Evolutionary conservation across 1,284 basidiomycete species (phyloP), one percentile per base, ranked within the genome.

Genomic region (Anthracocystis setariae): DNA sequence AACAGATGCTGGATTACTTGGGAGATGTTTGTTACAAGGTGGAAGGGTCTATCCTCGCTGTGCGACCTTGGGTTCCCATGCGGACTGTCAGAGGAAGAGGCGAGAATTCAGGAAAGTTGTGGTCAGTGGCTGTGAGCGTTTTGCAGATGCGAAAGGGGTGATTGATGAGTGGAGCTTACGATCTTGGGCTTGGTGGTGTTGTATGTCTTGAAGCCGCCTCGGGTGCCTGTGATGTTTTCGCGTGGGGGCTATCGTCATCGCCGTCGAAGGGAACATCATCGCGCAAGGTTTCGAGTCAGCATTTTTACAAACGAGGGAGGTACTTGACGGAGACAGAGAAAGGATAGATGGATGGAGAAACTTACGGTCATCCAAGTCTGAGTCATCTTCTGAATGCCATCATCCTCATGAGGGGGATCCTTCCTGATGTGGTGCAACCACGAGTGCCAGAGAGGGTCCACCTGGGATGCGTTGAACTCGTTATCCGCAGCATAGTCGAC

Each of bases 151-250:
- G 56, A 8, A 24, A 58, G 13, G 20, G 3, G 24, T 43, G 17
- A 15, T 8, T 5, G 5, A 8, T 13, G 13, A 9, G 35, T n/a
- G n/a, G 35, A 13, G 17, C 77, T 63, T 59, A 79, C 74, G 32
- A 76, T 66, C 70, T 80, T 80, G 12, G 78, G 77, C 56, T 73
- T 73, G 27, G 61, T 65, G 10, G 78, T 80, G 60, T 48, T 73
- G 61, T 82, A 82, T 3, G 81, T 81, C 54, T 67, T 74, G 73
- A 80, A 81, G 8, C 55, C 54, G 13, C 71, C 81, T 24, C 80
- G 70, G 17, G 80, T 78, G 20, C 81, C 81, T 10, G 81, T 82
- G 55, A 77, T 54, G 66, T 80, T 81, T 61, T 81, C 78, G 18
- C 56, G 46, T 18, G 75, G 61, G 15, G 67, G 39, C 38, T 50